Evolutionary conservation across 331 rosid genomes (phyloP), one percentile per base, ranked within the genome.

Genomic region (Quercus lobata): DNA sequence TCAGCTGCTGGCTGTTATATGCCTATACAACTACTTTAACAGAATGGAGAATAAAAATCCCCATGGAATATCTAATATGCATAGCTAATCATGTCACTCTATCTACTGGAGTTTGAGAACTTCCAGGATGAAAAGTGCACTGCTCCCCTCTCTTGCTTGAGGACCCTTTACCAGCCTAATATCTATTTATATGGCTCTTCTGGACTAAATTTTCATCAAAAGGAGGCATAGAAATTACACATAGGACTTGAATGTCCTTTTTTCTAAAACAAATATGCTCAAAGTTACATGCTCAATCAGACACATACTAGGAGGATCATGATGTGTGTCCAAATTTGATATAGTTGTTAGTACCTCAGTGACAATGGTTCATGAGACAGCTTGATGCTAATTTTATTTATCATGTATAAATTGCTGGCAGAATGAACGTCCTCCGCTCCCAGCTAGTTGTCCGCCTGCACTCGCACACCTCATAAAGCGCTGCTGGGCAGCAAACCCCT

Each of bases 371-470:
- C 46, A 17, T 8, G 49, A 34, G 54, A 35, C 27, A 7, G 10
- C 17, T 19, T 19, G 52, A 5, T 68, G 72, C 72, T 68, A 34
- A 68, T 9, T 19, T 68, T 34, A 15, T 44, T 69, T 79, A 19
- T 55, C 8, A 22, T 4, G 4, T 73, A 2, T 73, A 6, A 11
- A 19, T 60, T 55, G 53, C 32, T 56, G 54, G 87, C 92, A 96
- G 99, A 96, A 93, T 22, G 97, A 96, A 80, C 83, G 99, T 69
- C 98, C 99, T 69, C 99, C 99, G 3, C 52, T 96, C 71, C 98
- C 98, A 14, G 97, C 91, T 1, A 96, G 94, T 87, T 93, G 99
- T 78, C 98, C 90, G 74, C 97, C 97, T 0, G 98, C 92, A 16
- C 84, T 96, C 2, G 99, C 96, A 0, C 97, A 93, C 85, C 96